Evolutionary conservation across 176 grass and related monocot genomes (phyloP).

Genomic region (Alopecurus myosuroides): DNA sequence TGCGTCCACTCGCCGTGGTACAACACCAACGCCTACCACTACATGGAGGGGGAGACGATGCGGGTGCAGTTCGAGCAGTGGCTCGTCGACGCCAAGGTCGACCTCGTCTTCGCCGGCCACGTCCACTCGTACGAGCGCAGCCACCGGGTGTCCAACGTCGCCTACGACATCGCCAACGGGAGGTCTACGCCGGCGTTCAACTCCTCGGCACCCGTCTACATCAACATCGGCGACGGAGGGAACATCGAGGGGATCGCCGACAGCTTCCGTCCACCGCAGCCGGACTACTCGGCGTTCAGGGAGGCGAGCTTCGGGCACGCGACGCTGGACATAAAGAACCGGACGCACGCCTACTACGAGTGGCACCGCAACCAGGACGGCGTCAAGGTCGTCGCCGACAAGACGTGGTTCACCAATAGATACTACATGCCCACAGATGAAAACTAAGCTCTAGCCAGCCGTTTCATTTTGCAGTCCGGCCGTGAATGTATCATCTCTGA

Average conservation of each 20-base stretch:
- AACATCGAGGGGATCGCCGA: constrained; percentile 55
- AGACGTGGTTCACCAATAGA: constrained; percentile 58
- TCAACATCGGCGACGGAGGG: constrained; percentile 70
- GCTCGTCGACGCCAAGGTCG: constrained; percentile 64
- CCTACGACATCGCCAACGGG: constrained; percentile 44
- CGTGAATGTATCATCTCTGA: too few species aligned
- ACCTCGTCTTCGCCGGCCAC: constrained; percentile 65
- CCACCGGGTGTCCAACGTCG: constrained; percentile 44
- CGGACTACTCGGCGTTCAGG: constrained; percentile 54
- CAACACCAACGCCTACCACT: constrained; percentile 63
- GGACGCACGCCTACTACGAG: constrained; percentile 55
- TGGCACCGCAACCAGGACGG: constrained; percentile 75
- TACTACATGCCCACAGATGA: constrained; percentile 34
- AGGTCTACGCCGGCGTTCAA: constrained; percentile 37
- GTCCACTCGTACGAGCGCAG: constrained; percentile 65
- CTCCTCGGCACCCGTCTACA: constrained; percentile 45
- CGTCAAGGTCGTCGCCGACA: constrained; percentile 49
- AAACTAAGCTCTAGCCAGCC: neutral
- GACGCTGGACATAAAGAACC: constrained; percentile 57
- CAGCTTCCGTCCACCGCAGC: constrained; percentile 50
- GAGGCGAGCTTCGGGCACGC: constrained; percentile 74
- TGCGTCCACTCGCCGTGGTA: constrained; percentile 69
- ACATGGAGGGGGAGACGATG: constrained; percentile 81
- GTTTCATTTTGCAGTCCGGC: too few species aligned
- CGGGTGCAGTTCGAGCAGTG: constrained; percentile 62